Evolutionary conservation across 2,329 filamentous ascomycete species (phyloP).

Genomic region (Stylonectria norvegica): DNA sequence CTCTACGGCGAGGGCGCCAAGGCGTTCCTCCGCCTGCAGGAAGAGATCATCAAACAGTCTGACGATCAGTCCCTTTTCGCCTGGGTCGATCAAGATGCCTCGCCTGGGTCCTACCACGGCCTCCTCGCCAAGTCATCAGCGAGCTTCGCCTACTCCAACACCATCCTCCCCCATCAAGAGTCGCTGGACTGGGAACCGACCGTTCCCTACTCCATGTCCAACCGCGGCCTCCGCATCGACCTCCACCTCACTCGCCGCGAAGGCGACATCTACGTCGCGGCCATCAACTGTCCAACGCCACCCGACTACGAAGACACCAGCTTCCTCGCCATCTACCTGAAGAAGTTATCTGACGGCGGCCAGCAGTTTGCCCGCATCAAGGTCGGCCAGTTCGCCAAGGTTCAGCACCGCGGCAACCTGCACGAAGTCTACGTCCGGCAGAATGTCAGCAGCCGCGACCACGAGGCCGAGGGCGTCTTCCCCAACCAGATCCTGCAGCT

Average conservation of each 20-base stretch:
- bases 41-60: constrained; percentile 17
- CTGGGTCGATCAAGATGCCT: constrained; percentile 7
- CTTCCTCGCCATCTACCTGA: constrained; percentile 31
- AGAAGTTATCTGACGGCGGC: constrained; percentile 23
- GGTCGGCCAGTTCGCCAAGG: constrained; percentile 12
- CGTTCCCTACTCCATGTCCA: constrained; percentile 24
- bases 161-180: constrained; percentile 31
- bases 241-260: constrained; percentile 18
- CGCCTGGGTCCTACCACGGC: constrained; percentile 26
- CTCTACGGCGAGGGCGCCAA: constrained; percentile 13
- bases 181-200: constrained; percentile 31
- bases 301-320: constrained; percentile 26
- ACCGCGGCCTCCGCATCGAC: constrained; percentile 26
- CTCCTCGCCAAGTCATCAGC: constrained; percentile 46
- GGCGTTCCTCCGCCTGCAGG: constrained; percentile 15
- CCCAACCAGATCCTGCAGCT: constrained; percentile 20
- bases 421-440: constrained; percentile 30
- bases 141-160: constrained; percentile 37
- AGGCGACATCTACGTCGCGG: constrained; percentile 24
- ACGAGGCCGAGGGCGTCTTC: constrained; percentile 14
- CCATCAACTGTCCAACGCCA: constrained; percentile 31
- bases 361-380: constrained; percentile 26
- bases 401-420: constrained; percentile 17
- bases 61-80: constrained; percentile 15
- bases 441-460: constrained; percentile 3